Evolutionary conservation across 768 basidiomycete genomes (phyloP), one percentile per base, ranked within the genome.

Genomic region (Fomitopsis serialis): DNA sequence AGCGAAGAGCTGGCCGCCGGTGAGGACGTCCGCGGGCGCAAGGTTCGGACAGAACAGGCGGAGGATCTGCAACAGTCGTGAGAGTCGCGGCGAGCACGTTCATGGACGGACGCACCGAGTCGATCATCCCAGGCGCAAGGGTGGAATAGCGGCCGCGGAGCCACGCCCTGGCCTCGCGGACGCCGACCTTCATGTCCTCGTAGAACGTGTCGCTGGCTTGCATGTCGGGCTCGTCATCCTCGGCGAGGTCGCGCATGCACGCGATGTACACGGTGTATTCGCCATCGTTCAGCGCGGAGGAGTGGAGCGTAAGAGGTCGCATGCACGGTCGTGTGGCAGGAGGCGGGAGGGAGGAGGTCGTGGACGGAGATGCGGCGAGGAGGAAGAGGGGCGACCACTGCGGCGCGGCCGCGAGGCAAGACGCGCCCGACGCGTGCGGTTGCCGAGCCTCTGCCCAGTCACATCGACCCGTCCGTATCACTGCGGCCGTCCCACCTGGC

Each of bases 1-100:
- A 8, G 88, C 88, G 60, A 91, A 91, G 64, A 91, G 88, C 60
- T 92, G 85, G 15, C 85, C 84, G 1, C 84, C 82, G 10, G 75
- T 74, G 32, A 92, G 71, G 2, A 71, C 68, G 58, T 87, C 85
- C 8, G 71, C 69, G 10, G 71, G 74, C 0, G 69, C 72, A 45
- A 87, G 69, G 51, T 69, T 73, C 2, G 87, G 82, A 36, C 74
- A 73, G 62, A 90, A 89, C 1, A 85, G 65, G 43, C 73, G 78
- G 47, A 92, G 70, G 53, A 89, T 84, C 87, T 90, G 58, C 11
- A 35, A 19, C 15, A 35, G 17, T 7, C 22, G 13, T 36, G 11
- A 27, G 22, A 19, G 29, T 35, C 32, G 17, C 29, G 42, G 21
- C 36, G 37, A 22, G 19, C 37, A 29, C 24, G 13, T 2, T 19